These are phyloP conservation scores for Schizosaccharomyces octosporus DNA, from an alignment of 805 yeast species.

Conservation along the genomic window DNA sequence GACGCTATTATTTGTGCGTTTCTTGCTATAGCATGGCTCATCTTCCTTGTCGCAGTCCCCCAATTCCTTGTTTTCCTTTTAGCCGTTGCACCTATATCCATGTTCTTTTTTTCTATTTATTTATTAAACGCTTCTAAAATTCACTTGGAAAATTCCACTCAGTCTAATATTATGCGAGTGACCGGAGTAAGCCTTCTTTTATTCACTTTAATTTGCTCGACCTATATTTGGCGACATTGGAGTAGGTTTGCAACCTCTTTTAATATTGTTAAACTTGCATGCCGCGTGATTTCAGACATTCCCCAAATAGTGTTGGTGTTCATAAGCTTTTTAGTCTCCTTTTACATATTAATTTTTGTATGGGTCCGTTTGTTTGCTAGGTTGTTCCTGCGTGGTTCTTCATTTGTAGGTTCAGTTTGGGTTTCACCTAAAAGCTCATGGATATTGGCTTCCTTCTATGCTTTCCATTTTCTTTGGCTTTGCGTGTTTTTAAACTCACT, in stretches of 20 bases:
- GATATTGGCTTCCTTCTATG: slow-evolving; percentile 13
- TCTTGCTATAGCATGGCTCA: not conserved
- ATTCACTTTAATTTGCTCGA: not conserved
- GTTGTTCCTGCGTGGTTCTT: slow-evolving; percentile 11
- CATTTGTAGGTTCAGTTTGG: slow-evolving; percentile 4
- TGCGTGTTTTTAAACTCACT: slow-evolving; percentile 18
- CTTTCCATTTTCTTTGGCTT: slow-evolving; percentile 19
- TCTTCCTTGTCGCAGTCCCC: not conserved
- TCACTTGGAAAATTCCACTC: not conserved
- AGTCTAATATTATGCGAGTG: not conserved
- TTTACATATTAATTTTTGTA: slow-evolving; percentile 13
- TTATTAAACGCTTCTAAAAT: not conserved
- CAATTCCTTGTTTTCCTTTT: slow-evolving; percentile 12
- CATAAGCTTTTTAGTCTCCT: slow-evolving; percentile 11
- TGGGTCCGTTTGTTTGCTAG: slow-evolving; percentile 16
- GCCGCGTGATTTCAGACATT: slow-evolving; percentile 14
- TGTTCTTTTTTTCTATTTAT: slow-evolving; percentile 5
- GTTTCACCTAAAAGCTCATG: slow-evolving; percentile 13
- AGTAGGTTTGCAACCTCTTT: slow-evolving; percentile 12
- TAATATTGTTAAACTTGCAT: slow-evolving; percentile 16
- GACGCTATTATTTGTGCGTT: not conserved
- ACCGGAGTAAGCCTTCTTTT: not conserved
- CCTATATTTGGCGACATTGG: not conserved
- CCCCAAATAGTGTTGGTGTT: slow-evolving; percentile 13
- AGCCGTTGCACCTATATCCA: slow-evolving; percentile 10